Conservation (phyloP, 2,329 filamentous ascomycete genomes). For the Ceratocystiopsis minuta region DNA sequence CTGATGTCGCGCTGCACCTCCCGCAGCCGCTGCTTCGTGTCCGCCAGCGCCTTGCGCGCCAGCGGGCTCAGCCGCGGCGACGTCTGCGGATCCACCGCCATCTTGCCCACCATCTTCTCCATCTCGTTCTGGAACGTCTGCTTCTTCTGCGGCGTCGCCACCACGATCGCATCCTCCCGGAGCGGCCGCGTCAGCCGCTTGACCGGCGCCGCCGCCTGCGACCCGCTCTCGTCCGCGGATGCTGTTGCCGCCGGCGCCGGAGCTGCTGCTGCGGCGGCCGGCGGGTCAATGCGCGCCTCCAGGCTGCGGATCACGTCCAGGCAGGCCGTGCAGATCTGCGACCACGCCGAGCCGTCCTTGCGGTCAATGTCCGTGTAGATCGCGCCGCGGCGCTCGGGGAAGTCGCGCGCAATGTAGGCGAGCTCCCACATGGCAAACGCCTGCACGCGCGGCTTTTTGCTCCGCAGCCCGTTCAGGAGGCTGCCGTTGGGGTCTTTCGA, state of each 20-base stretch:
- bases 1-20: constrained; percentile 37
- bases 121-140: constrained; percentile 23
- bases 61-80: constrained; percentile 31
- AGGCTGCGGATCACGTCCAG: constrained; percentile 52
- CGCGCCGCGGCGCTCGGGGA: constrained; percentile 55
- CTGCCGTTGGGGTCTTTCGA: constrained; percentile 87
- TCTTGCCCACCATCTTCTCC: constrained; percentile 26
- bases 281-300: constrained; percentile 42
- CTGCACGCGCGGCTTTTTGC: constrained; percentile 61
- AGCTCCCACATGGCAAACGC: constrained; percentile 89
- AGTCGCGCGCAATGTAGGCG: constrained; percentile 57
- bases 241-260: constrained; percentile 7
- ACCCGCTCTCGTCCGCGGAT: constrained; percentile 7
- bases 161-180: constrained; percentile 27
- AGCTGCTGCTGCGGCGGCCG: constrained; percentile 16
- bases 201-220: constrained; percentile 9
- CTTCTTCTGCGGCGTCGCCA: constrained; percentile 17
- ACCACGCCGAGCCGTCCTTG: constrained; percentile 62
- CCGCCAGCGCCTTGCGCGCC: constrained; percentile 30
- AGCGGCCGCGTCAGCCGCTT: constrained; percentile 23
- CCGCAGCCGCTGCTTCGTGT: constrained; percentile 29
- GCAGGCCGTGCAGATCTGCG: constrained; percentile 54
- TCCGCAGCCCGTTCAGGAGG: constrained; percentile 64
- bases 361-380: constrained; percentile 83
- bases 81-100: constrained; percentile 28